Evolutionary conservation across 164 flowering plant species (phyloP).

Genomic region (Saururus chinensis): DNA sequence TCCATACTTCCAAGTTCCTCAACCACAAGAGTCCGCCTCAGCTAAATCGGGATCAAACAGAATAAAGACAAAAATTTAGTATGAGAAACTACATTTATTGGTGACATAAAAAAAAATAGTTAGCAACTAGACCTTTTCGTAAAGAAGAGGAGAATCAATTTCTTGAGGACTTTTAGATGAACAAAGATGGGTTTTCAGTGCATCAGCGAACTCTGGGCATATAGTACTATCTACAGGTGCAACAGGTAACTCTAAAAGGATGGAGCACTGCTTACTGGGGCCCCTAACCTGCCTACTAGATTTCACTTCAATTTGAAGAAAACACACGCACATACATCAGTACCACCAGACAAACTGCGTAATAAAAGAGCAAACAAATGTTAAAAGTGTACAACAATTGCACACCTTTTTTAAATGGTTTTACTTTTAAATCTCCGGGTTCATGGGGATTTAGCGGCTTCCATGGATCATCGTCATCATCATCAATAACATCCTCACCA

Average conservation of each 20-base stretch:
- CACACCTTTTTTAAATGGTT: conserved; percentile 71
- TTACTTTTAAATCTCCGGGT: conserved; percentile 77
- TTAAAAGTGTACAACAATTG: background rate
- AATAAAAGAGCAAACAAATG: conserved; percentile 1
- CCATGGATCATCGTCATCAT: conserved; percentile 74
- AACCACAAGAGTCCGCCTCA: conserved; percentile 52
- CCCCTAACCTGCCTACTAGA: background rate
- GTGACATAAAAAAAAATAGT: background rate
- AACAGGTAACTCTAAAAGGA: background rate
- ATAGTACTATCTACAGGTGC: conserved; percentile 4
- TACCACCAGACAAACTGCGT: background rate
- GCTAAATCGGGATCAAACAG: conserved; percentile 37
- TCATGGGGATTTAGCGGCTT: conserved; percentile 93
- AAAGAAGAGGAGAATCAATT: conserved; percentile 41
- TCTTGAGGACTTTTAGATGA: conserved; percentile 21
- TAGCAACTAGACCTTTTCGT: conserved; percentile 53
- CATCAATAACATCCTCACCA: conserved; percentile 12
- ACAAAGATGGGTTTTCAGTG: conserved; percentile 40
- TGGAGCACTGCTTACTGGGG: background rate
- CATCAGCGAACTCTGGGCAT: conserved; percentile 56
- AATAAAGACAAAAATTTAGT: background rate
- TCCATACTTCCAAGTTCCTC: conserved; percentile 15
- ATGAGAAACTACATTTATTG: background rate
- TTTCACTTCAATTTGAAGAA: background rate
- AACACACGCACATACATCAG: background rate